Base-by-base conservation (phyloP, 2,329 filamentous ascomycete genomes). In the Orbilia quercus region DNA sequence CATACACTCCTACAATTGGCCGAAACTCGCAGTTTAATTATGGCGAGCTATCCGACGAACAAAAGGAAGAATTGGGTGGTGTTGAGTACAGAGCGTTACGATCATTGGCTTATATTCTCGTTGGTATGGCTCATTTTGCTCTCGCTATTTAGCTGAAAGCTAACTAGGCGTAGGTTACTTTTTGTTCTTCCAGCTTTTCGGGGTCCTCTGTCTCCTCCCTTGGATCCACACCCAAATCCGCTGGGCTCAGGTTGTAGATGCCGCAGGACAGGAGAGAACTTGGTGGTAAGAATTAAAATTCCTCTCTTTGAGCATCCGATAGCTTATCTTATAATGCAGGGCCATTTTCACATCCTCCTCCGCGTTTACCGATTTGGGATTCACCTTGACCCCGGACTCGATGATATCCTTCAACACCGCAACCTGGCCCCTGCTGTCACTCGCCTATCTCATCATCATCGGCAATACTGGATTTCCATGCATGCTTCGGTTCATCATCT, bases 391-490 rank as follows among this genome's bases (percentile, higher is more conserved):
- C 0, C 90, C 93, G 0, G 91, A 98, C 81, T 97, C 92, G 76
- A 97, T 99, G 92, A 85, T 88, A 44, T 94, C 91, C 0, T 98
- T 98, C 80, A 88, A 91, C 77, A 86, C 83, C 7, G 91, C 92
- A 0, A 83, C 90, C 5, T 90, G 91, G 77, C 88, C 90, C 0
- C 83, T 98, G 48, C 83, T 97, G 20, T 79, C 95, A 45, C 87
- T 92, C 81, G 88, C 88, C 5, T 96, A 96, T 77, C 85, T 98
- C 44, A 95, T 98, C 79, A 88, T 98, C 74, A 92, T 96, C 73
- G 94, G 94, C 64, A 98, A 98, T 78, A 98, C 94, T 0, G 95
- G 90, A 0, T 98, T 98, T 77, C 95, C 94, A 0, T 91, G 95
- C 78, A 93, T 97, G 90, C 86, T 98, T 22, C 90, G 95, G 6